Percentiles rank a stretch among this genome's conserved stretches.
Evolutionary conservation across 1,284 basidiomycete genomes (phyloP).

Genomic region (Coniferiporia sulphurascens): DNA sequence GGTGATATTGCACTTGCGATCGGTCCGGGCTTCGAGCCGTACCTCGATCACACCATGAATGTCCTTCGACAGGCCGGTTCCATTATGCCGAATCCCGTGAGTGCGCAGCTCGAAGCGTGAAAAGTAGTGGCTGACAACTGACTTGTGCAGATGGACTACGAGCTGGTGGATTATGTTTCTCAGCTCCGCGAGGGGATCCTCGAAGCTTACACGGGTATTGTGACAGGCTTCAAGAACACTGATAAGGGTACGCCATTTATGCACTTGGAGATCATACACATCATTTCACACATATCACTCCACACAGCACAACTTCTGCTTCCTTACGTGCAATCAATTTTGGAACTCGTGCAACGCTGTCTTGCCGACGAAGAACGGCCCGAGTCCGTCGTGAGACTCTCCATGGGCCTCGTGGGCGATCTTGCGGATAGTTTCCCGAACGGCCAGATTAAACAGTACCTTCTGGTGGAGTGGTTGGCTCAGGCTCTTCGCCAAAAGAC

Average conservation of each 20-base stretch:
- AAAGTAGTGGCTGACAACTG: constrained; percentile 1
- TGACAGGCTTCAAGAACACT: constrained; percentile 85
- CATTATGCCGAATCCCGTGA: constrained; percentile 79
- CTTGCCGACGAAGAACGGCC: constrained; percentile 81
- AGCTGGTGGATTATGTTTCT: constrained; percentile 89
- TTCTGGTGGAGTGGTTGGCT: constrained; percentile 82
- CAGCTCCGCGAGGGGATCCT: constrained; percentile 92
- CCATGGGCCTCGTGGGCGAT: constrained; percentile 88
- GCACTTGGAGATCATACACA: not conserved
- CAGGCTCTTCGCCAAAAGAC: constrained; percentile 69
- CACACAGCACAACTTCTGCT: constrained; percentile 58
- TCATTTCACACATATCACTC: constrained; percentile 8
- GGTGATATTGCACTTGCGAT: constrained; percentile 96
- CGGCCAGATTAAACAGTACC: constrained; percentile 74
- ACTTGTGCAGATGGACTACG: constrained; percentile 67
- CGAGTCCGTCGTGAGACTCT: constrained; percentile 72
- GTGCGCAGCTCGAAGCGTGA: constrained; percentile 28
- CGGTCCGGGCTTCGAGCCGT: constrained; percentile 84
- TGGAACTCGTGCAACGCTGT: constrained; percentile 80
- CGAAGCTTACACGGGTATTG: constrained; percentile 94
- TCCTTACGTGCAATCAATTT: constrained; percentile 61
- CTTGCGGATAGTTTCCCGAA: constrained; percentile 83
- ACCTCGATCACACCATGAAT: constrained; percentile 84
- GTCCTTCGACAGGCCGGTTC: constrained; percentile 89
- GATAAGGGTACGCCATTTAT: constrained; percentile 53